Conservation (phyloP, 2,329 filamentous ascomycete genomes). For the Pseudogymnoascus sp. region DNA sequence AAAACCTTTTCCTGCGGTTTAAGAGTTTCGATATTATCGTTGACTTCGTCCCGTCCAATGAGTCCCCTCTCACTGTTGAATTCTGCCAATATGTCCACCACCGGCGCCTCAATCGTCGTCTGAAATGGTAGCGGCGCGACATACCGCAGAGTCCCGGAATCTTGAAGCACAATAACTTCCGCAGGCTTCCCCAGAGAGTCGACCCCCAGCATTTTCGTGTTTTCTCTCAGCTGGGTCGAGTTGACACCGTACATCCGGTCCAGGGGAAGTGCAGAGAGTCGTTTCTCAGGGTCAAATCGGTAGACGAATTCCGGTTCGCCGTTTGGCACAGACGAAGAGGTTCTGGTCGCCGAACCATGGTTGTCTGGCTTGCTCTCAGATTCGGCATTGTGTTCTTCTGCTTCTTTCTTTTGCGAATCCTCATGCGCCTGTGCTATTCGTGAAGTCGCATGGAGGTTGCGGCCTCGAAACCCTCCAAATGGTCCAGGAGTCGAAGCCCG, state of each 20-base stretch:
- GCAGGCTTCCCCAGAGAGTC: slow-evolving; percentile 24
- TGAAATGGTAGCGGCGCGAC: not conserved
- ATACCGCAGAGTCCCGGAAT: slow-evolving; percentile 20
- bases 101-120: slow-evolving; percentile 15
- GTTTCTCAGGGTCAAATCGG: slow-evolving; percentile 3
- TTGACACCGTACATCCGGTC: slow-evolving; percentile 21
- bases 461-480: not conserved
- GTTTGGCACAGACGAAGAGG: slow-evolving; percentile 5
- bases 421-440: slow-evolving; percentile 2
- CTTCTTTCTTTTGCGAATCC: slow-evolving; percentile 7
- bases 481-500: not conserved
- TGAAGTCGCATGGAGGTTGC: slow-evolving; percentile 4
- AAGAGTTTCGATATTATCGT: slow-evolving; percentile 27
- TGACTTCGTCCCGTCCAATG: slow-evolving; percentile 24
- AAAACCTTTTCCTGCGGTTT: slow-evolving; percentile 21
- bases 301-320: not conserved
- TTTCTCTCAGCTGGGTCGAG: slow-evolving; percentile 21
- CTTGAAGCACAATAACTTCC: slow-evolving; percentile 30
- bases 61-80: slow-evolving; percentile 28
- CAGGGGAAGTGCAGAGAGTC: not conserved
- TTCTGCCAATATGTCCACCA: slow-evolving; percentile 28
- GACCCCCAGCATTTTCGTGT: slow-evolving; percentile 20
- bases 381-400: not conserved
- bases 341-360: not conserved
- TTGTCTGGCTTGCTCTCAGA: not conserved